Conservation (phyloP, 768 basidiomycete species). For the Antrodiella citrinella region DNA sequence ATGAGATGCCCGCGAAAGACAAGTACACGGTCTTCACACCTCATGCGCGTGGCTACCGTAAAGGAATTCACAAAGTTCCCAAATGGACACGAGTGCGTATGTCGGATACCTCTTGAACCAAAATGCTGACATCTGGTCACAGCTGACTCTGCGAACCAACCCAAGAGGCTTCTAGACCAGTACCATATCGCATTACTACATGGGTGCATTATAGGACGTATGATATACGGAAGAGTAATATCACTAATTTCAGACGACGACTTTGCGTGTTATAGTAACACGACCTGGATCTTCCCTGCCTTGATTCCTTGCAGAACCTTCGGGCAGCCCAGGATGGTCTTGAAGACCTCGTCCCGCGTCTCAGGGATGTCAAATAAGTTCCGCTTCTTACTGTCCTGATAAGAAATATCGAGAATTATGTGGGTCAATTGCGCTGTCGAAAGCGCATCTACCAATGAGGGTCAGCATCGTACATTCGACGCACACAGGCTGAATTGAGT, state of each 20-base stretch:
- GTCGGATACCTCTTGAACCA: neutral
- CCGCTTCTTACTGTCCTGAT: conserved; percentile 69
- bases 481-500: neutral
- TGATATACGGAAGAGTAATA: conserved; percentile 3
- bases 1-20: conserved; percentile 87
- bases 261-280: conserved; percentile 49
- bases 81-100: conserved; percentile 90
- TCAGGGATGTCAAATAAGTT: conserved; percentile 77
- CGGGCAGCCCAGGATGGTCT: conserved; percentile 56
- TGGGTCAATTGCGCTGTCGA: conserved; percentile 70
- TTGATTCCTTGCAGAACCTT: conserved; percentile 54
- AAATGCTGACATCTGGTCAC: conserved; percentile 8
- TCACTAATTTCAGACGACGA: neutral
- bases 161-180: conserved; percentile 82
- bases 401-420: conserved; percentile 72
- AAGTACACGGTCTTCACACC: conserved; percentile 91
- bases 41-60: conserved; percentile 69
- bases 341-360: conserved; percentile 75
- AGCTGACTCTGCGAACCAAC: conserved; percentile 84
- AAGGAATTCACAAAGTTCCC: conserved; percentile 95
- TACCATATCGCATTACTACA: conserved; percentile 11
- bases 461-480: neutral
- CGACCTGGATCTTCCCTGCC: conserved; percentile 71
- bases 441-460: conserved; percentile 48
- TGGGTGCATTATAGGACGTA: conserved; percentile 4